A percentile compares a stretch with the other conserved stretches of the same genome.
Conservation (phyloP, 768 basidiomycete species). For the Kwoniella europaea region DNA sequence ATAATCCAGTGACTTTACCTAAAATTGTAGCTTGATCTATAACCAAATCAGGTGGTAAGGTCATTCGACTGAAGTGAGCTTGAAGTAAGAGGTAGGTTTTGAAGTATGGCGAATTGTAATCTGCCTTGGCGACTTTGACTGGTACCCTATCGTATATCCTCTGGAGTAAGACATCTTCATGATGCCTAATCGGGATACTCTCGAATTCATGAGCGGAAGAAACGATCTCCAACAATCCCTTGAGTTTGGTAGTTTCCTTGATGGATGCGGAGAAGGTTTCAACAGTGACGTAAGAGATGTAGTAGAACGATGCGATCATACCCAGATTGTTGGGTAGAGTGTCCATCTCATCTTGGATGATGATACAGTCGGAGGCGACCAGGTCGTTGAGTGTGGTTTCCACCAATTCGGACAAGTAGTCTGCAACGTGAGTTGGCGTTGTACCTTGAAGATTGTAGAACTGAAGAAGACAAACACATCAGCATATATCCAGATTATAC, state of each 20-base stretch:
- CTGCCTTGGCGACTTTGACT: constrained; percentile 77
- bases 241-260: constrained; percentile 94
- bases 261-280: constrained; percentile 95
- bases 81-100: constrained; percentile 97
- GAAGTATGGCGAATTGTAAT: constrained; percentile 96
- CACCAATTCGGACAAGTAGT: constrained; percentile 93
- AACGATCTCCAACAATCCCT: constrained; percentile 93
- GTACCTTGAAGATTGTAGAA: constrained; percentile 71
- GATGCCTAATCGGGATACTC: constrained; percentile 87
- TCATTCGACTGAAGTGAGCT: constrained; percentile 92
- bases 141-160: constrained; percentile 95
- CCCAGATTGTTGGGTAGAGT: constrained; percentile 81
- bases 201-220: constrained; percentile 98
- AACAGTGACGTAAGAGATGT: constrained; percentile 80
- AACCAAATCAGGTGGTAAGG: constrained; percentile 88
- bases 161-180: constrained; percentile 76
- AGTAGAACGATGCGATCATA: constrained; percentile 79
- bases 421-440: constrained; percentile 91
- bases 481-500: neutral
- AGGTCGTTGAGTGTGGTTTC: constrained; percentile 90
- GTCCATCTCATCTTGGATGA: constrained; percentile 93
- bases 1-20: constrained; percentile 84
- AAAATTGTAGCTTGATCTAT: constrained; percentile 88
- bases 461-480: constrained; percentile 16
- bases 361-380: constrained; percentile 91